Evolutionary conservation across 2,329 filamentous ascomycete species (phyloP), one percentile per base, ranked within the genome.

Genomic region (Xylaria sp.): DNA sequence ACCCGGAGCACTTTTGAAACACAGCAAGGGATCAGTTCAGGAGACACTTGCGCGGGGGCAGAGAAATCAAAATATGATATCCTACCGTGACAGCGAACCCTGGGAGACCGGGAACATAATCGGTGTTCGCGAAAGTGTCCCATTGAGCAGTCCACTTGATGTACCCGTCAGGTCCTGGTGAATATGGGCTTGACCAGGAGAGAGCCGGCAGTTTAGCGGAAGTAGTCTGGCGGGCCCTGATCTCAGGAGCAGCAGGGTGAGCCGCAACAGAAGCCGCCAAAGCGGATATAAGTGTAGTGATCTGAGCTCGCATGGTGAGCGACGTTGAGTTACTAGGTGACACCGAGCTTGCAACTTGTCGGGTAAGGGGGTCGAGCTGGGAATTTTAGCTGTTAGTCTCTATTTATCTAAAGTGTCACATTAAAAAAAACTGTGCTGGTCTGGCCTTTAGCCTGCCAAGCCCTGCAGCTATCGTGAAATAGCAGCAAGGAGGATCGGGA

Each of bases 21-120:
- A 49, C 4, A 28, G 25, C 4, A 28, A 2, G 4, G 25, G 25
- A 28, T 28, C 25, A 28, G 4, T 28, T 28, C 25, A 28, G 25
- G 25, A 28, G 25, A 28, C 25, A 28, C 25, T 28, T 28, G 25
- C 25, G 25, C 4, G 25, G 25, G 25, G 2, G 25, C 4, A 28
- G 25, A 28, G 25, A 28, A 2, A 4, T 28, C 2, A 18, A 36
- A 51, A 52, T 12, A 10, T 15, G 54, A 64, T 46, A 15, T 23
- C 63, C 8, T 61, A 66, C 63, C 18, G 48, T 10, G 56, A 55
- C 63, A 9, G 63, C 56, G 39, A 66, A 66, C 7, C 63, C 63
- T 18, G 56, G 56, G 9, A 66, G 39, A 28, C 63, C 63, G 5
- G 48, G 1, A 20, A 66, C n/a, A 49, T 66, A 66, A 39, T 25